Evolutionary conservation across 306 rosid genomes (phyloP), one percentile per base, ranked within the genome.

Genomic region (Ormosia emarginata): DNA sequence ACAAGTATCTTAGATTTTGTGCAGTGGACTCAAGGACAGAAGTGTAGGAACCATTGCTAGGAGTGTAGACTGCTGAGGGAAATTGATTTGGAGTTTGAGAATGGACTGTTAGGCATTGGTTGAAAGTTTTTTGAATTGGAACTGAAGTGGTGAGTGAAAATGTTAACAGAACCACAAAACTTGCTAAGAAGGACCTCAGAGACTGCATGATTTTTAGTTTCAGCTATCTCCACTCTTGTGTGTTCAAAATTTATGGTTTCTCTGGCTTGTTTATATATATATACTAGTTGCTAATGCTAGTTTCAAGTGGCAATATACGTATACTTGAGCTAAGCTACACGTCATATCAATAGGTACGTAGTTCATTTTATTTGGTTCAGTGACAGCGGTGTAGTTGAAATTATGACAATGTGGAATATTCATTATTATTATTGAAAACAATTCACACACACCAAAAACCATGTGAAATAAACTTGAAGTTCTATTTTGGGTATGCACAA

Each of bases 11-110:
- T 40, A 90, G 88, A 66, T 93, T 93, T 73, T 90, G 91, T 6
- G 97, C 98, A 4, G 92, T 87, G 67, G 94, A 90, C 36, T 87
- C 90, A 11, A 93, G 90, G 69, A 89, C 52, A 0, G 97, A 61
- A 34, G 79, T 85, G 83, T 67, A 93, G 46, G 88, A 67, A 10
- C 81, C 47, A 70, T 88, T 84, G 32, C n/a, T 74, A 2, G 87
- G 88, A 33, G 92, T 81, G 87, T 86, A 85, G 15, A 93, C 79
- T 66, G 88, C 36, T 3, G 67, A 76, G 32, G 90, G 69, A 77
- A 87, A 86, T 58, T 87, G 89, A 29, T 87, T 69, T 55, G 88
- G 64, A 53, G 34, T 44, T 5, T 69, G 68, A 33, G 91, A 86
- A 40, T 87, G 83, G 6, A 39, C 24, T 62, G 83, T 77, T 62